Conservation (phyloP, 1,284 basidiomycete species). For the Bondarzewia mesenterica region DNA sequence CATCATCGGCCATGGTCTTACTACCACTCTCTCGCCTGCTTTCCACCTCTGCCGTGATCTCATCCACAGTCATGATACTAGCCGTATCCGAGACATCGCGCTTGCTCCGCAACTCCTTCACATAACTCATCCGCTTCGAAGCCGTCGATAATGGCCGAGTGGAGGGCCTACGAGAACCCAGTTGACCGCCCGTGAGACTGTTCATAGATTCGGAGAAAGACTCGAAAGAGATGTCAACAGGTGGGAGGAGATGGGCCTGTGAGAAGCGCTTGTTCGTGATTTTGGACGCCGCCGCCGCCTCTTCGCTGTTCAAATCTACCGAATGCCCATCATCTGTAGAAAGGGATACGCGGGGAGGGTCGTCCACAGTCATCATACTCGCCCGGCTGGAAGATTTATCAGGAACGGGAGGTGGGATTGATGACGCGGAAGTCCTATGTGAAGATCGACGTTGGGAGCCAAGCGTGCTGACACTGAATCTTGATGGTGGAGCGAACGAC, state of each 20-base stretch:
- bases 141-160: slow-evolving; percentile 34
- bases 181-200: slow-evolving; percentile 30
- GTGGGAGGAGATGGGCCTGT: slow-evolving; percentile 63
- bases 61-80: slow-evolving; percentile 91
- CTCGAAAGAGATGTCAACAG: slow-evolving; percentile 72
- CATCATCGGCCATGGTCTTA: slow-evolving; percentile 31
- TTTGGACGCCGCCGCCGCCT: slow-evolving; percentile 26
- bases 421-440: slow-evolving; percentile 42
- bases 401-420: slow-evolving; percentile 26
- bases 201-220: slow-evolving; percentile 75
- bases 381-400: slow-evolving; percentile 25
- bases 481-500: slow-evolving; percentile 35
- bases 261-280: slow-evolving; percentile 20
- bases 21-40: slow-evolving; percentile 51
- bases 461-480: slow-evolving; percentile 65
- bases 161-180: slow-evolving; percentile 13
- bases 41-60: slow-evolving; percentile 96
- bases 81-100: slow-evolving; percentile 84
- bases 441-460: slow-evolving; percentile 41
- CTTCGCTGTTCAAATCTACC: slow-evolving; percentile 44
- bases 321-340: slow-evolving; percentile 59
- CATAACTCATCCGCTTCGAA: slow-evolving; percentile 70
- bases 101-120: slow-evolving; percentile 69
- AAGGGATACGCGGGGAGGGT: slow-evolving; percentile 62
- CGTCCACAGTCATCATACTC: slow-evolving; percentile 20